phyloP scores from a whole-genome alignment of 139 green algal genomes.

The Picochlorum sp. region DNA sequence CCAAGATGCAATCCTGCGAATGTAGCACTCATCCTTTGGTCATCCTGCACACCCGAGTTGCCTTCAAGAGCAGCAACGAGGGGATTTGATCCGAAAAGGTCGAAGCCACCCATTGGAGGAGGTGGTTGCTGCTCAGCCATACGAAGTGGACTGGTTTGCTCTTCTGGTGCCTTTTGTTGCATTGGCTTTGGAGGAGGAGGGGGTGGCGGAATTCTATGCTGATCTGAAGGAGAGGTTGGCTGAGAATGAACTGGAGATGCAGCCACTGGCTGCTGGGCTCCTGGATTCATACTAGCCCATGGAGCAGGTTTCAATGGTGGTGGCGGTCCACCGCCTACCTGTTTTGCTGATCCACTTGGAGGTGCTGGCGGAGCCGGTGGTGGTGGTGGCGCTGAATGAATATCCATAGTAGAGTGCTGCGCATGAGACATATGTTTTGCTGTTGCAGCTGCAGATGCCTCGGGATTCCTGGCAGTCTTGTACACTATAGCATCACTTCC shows the following conservation, averaged over 20 bases:
- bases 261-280: not conserved
- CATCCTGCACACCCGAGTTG: not conserved
- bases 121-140: not conserved
- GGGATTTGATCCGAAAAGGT: not conserved
- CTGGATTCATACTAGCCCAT: constrained; percentile 16
- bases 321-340: not conserved
- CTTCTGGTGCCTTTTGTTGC: not conserved
- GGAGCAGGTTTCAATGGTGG: constrained; percentile 22
- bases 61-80: not conserved
- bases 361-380: not conserved
- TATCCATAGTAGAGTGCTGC: not conserved
- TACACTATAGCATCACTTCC: constrained; percentile 17
- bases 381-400: not conserved
- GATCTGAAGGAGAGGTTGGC: not conserved
- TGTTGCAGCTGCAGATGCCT: constrained; percentile 1
- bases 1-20: not conserved
- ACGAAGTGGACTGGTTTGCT: too few species aligned
- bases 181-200: constrained; percentile 1
- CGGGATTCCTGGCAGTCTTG: not conserved
- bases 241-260: not conserved
- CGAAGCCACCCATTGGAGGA: not conserved
- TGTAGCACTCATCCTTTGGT: not conserved
- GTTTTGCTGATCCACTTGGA: not conserved
- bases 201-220: not conserved
- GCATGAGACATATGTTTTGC: constrained; percentile 5